phyloP scores from a whole-genome alignment of 1,284 basidiomycete species.

The Golubevia pallescens region DNA sequence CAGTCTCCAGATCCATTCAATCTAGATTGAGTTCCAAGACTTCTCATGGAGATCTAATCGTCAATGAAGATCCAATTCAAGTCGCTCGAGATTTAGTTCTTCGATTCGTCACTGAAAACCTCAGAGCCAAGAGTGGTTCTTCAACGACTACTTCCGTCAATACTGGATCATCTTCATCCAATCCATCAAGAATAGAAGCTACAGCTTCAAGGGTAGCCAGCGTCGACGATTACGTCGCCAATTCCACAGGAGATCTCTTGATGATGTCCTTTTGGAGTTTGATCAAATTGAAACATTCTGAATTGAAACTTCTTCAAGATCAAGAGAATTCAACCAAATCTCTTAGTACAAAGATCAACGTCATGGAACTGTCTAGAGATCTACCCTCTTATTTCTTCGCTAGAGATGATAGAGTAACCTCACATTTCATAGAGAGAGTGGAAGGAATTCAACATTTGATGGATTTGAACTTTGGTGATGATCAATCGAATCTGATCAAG shows the following conservation, averaged over 20 bases:
- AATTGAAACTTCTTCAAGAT: slow-evolving; percentile 2
- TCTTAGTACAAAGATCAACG: too few species aligned
- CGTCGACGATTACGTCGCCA: slow-evolving; percentile 51
- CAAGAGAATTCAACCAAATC: too few species aligned
- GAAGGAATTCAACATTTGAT: too few species aligned
- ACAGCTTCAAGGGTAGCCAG: slow-evolving; percentile 15
- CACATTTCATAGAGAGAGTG: too few species aligned
- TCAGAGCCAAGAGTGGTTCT: background rate
- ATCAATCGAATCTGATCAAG: too few species aligned
- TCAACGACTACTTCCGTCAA: too few species aligned
- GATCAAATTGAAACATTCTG: slow-evolving; percentile 17
- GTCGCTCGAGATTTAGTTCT: slow-evolving; percentile 28
- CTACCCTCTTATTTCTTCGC: slow-evolving; percentile 49
- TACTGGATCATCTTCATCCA: too few species aligned
- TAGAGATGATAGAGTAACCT: slow-evolving; percentile 36
- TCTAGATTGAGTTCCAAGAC: slow-evolving; percentile 1
- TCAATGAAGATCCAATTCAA: slow-evolving; percentile 17
- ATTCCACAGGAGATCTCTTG: slow-evolving; percentile 50
- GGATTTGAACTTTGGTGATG: too few species aligned
- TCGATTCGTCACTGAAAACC: slow-evolving; percentile 30
- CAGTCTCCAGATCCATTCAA: slow-evolving; percentile 25
- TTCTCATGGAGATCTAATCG: background rate
- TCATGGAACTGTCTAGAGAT: slow-evolving; percentile 20
- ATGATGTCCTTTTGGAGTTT: slow-evolving; percentile 49
- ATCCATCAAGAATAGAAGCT: too few species aligned